A percentile compares a stretch with the other conserved stretches of the same genome.
These are phyloP conservation scores for Spergularia azorica DNA, from an alignment of 179 eudicot genomes.

Conservation along the genomic window DNA sequence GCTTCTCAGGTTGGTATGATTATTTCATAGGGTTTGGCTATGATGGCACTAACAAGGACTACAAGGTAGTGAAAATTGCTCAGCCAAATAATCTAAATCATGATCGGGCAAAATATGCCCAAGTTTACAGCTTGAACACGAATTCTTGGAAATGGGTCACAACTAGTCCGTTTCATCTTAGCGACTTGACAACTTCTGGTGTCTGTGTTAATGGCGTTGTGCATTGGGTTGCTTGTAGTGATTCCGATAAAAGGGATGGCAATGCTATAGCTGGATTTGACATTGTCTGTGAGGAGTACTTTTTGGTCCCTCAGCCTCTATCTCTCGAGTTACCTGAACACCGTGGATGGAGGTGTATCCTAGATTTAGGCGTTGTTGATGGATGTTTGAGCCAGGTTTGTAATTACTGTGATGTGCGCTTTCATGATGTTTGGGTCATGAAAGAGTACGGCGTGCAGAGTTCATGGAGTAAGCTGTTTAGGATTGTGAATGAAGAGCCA, in stretches of 20 bases:
- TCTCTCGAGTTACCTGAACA: not conserved
- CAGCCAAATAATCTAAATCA: not conserved
- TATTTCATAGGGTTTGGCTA: not conserved
- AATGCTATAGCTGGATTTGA: conserved; percentile 10
- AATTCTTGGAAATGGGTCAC: conserved; percentile 8
- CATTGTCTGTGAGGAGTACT: not conserved
- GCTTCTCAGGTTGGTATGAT: not conserved
- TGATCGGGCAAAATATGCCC: not conserved
- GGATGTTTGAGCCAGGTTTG: conserved; percentile 11
- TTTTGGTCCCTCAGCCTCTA: conserved; percentile 7
- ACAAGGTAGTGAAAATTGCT: conserved; percentile 68
- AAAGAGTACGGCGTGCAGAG: conserved; percentile 7
- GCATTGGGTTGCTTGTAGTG: conserved; percentile 10
- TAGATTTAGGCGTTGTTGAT: conserved; percentile 1
- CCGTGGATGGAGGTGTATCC: not conserved
- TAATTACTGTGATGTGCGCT: not conserved
- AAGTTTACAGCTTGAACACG: conserved; percentile 9
- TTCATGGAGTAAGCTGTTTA: conserved; percentile 12
- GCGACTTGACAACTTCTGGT: not conserved
- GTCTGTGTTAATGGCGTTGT: not conserved
- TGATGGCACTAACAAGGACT: not conserved
- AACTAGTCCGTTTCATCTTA: not conserved
- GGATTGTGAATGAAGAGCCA: conserved; percentile 8
- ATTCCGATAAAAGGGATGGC: not conserved
- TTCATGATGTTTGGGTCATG: conserved; percentile 10